These are phyloP conservation scores for Austroboletus olivaceoglutinosus DNA, from an alignment of 1,284 basidiomycete species.

Conservation along the genomic window DNA sequence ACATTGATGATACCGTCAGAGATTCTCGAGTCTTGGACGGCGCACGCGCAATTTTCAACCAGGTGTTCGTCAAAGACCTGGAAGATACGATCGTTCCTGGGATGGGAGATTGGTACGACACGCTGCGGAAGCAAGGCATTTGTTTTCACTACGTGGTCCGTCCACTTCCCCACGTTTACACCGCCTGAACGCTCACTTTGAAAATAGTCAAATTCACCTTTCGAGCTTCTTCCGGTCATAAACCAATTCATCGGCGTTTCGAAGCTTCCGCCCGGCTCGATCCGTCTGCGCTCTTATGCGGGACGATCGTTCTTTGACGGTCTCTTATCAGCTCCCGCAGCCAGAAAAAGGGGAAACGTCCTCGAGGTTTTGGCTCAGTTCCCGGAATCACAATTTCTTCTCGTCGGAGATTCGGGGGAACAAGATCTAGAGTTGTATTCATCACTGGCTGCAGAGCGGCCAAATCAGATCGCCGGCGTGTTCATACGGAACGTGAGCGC, in stretches of 20 bases:
- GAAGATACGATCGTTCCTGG: constrained; percentile 79
- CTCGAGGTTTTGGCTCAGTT: constrained; percentile 78
- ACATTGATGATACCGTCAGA: constrained; percentile 95
- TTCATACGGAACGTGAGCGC: constrained; percentile 73
- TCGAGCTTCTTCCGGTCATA: constrained; percentile 80
- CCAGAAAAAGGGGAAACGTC: constrained; percentile 78
- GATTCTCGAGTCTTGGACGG: constrained; percentile 71
- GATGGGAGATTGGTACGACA: constrained; percentile 81
- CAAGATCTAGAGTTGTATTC: constrained; percentile 87
- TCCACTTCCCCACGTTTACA: constrained; percentile 14
- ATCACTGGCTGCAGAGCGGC: constrained; percentile 64
- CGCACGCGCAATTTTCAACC: constrained; percentile 71
- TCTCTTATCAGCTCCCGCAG: constrained; percentile 68
- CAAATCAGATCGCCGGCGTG: constrained; percentile 65
- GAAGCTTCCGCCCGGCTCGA: constrained; percentile 38
- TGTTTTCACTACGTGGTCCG: constrained; percentile 86
- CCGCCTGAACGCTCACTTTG: constrained; percentile 21
- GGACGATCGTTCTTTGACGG: constrained; percentile 79
- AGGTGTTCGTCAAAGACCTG: constrained; percentile 76
- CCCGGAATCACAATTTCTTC: constrained; percentile 70
- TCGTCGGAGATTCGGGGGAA: constrained; percentile 86
- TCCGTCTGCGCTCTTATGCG: constrained; percentile 54
- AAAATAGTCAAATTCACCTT: constrained; percentile 81
- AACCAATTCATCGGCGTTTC: constrained; percentile 75
- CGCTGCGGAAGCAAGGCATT: constrained; percentile 66